Evolutionary conservation across 345 rosid genomes (phyloP), one percentile per base, ranked within the genome.

Genomic region (Reutealis trisperma): DNA sequence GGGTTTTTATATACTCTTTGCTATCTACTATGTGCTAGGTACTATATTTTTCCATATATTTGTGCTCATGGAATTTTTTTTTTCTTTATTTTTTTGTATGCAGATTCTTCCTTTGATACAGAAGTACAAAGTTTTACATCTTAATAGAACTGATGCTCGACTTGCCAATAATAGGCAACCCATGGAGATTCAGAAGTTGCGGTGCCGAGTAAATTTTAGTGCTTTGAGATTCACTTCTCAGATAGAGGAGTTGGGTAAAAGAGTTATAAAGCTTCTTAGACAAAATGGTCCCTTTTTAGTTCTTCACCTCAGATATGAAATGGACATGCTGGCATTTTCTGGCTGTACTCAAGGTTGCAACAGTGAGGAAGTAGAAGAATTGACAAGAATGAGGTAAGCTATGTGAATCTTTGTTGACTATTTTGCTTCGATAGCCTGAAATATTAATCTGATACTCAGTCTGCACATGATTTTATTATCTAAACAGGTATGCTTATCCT

Each of bases 271-370:
- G 64, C 92, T 94, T 74, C 84, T 96, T 15, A 92, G 90, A 83
- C 83, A 88, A 87, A 89, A 86, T 78, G 99, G 99, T 60, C 96
- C 95, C 41, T 96, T 94, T 81, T 84, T 96, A 3, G 98, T 91
- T 7, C 93, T 94, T 37, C 99, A 96, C 77, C 97, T 96, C 47
- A 84, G 99, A 83, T 94, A 96, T 72, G 99, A 96, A 89, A 96
- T 96, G 99, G 99, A 96, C 78, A 94, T 96, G 99, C 74, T 96
- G 74, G 99, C 99, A 19, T 96, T 96, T 80, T 96, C 99, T 63
- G 99, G 99, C 69, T 96, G 99, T 78, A 85, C 89, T 44, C 94
- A 94, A 61, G 98, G 99, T 79, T 96, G 98, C 85, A 96, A 85
- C 73, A 78, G 84, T 45, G 94, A 90, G 16, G 99, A 96, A 82